Base-by-base conservation (phyloP, 225 moss, liverwort and hornwort genomes). In the Physcomitrium patens region DNA sequence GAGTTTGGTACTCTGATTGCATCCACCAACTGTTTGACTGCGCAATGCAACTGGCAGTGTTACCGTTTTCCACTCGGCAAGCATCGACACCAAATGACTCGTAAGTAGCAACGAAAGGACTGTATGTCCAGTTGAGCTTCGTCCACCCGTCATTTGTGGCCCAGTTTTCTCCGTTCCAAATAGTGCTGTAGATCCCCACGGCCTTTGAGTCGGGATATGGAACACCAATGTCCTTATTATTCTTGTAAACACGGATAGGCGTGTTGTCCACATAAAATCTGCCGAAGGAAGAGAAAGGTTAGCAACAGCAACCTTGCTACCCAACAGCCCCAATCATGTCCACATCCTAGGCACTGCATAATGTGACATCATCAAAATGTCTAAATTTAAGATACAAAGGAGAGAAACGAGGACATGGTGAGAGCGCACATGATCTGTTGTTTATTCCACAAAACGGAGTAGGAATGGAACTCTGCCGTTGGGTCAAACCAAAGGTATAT, bases 101-200 rank as follows among this genome's bases (percentile, higher is more conserved):
- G 65, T 87, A 87, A 0, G 87, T 20, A 3, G 79, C 82, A 8
- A 87, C 51, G 19, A 87, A 87, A 2, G 87, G 87, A 37, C 79
- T 80, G 60, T 74, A 63, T 0, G 84, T 85, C 87, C 87, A 87
- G 50, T 87, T 85, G 28, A 87, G 82, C 71, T 87, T 87, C 44
- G 80, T 79, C 82, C 84, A 82, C 10, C 87, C 87, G 52, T 84
- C 79, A 3, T 87, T 82, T 3, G 87, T 87, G 0, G 87, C 87
- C 87, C 87, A 87, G 31, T 82, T 84, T 22, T 87, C 87, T 24
- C 87, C 87, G 15, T 87, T 87, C 87, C 87, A 87, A 24, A 87
- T 84, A 0, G 84, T 82, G 72, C 84, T 87, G 57, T 84, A 87
- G 45, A 87, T 74, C 10, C 84, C 87, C 65, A 87, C 82, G 7